These are phyloP conservation scores for Trichoderma asperelloides DNA, from an alignment of 495 filamentous ascomycete genomes.

Conservation along the genomic window DNA sequence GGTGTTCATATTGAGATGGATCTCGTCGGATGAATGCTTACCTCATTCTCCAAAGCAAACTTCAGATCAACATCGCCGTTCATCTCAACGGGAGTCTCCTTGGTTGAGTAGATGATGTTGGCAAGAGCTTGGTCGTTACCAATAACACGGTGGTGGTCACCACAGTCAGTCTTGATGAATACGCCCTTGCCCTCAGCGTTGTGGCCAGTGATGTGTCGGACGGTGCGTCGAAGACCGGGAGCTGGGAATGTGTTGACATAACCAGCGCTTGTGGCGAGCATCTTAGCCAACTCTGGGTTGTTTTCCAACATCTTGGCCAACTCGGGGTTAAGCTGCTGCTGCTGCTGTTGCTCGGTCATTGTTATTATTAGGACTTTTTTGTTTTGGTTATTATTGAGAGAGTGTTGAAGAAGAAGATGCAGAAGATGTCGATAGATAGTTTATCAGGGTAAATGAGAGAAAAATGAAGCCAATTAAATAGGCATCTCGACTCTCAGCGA, in stretches of 20 bases:
- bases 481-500: background rate
- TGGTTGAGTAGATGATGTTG: conserved; percentile 40
- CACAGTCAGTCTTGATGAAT: conserved; percentile 17
- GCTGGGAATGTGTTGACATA: conserved; percentile 13
- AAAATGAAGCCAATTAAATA: background rate
- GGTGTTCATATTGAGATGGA: background rate
- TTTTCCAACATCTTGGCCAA: too few relatives aligned
- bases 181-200: conserved; percentile 26
- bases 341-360: background rate
- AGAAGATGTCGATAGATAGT: background rate
- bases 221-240: conserved; percentile 12
- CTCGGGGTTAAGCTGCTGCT: too few relatives aligned
- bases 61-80: conserved; percentile 31
- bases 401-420: background rate
- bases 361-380: background rate
- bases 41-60: conserved; percentile 18
- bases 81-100: conserved; percentile 36
- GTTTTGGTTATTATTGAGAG: background rate
- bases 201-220: conserved; percentile 32
- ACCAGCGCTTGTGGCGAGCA: background rate
- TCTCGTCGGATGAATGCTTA: background rate
- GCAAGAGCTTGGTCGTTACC: conserved; percentile 15
- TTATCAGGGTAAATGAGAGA: background rate
- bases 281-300: background rate
- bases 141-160: conserved; percentile 17